phyloP scores from a whole-genome alignment of 495 filamentous ascomycete genomes.

The Penicillium longicatenatum region DNA sequence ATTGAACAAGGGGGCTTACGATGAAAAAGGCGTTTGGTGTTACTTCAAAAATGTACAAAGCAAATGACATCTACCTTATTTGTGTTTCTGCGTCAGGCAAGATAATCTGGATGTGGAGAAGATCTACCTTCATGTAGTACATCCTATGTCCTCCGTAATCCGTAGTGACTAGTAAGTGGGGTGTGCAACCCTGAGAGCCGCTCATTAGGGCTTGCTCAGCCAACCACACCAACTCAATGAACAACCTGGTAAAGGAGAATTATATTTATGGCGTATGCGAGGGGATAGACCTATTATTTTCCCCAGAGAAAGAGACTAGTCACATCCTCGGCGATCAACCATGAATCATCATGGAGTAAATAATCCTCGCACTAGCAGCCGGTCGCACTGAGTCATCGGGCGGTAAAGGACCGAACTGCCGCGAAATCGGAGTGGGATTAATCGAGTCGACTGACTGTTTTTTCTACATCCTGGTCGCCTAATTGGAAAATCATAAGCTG shows the following conservation, averaged over 20 bases:
- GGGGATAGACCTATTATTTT: not conserved
- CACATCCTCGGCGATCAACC: not conserved
- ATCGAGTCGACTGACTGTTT: conserved; percentile 28
- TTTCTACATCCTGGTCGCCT: conserved; percentile 18
- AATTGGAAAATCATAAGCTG: conserved; percentile 18
- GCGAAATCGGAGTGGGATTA: conserved; percentile 43
- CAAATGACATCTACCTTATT: not conserved
- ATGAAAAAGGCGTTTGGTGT: conserved; percentile 1
- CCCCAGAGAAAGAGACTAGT: not conserved
- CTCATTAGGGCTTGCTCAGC: not conserved
- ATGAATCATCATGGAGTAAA: conserved; percentile 4
- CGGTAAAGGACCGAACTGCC: conserved; percentile 26
- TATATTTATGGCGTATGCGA: not conserved
- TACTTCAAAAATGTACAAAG: conserved; percentile 2
- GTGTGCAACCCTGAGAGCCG: not conserved
- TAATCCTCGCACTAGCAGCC: not conserved
- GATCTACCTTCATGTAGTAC: not conserved
- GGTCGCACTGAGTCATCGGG: conserved; percentile 20
- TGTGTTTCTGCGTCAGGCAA: not conserved
- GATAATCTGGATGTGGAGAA: not conserved
- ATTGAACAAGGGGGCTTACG: not conserved
- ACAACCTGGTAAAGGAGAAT: not conserved
- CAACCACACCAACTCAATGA: not conserved
- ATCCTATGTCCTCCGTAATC: too few relatives aligned
- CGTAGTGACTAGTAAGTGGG: not conserved